A percentile compares a stretch with the other conserved stretches of the same genome.
Conservation (phyloP, 1,284 basidiomycete genomes). For the Trametes pubescens region DNA sequence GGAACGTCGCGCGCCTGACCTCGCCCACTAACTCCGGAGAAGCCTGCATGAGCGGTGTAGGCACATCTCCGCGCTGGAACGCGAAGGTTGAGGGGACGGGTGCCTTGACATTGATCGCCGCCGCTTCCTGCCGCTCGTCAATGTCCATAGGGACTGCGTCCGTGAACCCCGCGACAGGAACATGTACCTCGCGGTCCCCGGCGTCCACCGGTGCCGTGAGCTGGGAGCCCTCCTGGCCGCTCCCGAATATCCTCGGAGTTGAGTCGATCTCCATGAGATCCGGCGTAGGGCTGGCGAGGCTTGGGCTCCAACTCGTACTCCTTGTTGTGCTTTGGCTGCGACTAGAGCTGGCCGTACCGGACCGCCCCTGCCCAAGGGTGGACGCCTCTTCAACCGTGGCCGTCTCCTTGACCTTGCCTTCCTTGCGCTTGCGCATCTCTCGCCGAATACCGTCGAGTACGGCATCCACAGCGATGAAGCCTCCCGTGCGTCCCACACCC, state of each 20-base stretch:
- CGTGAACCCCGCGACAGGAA: slow-evolving; percentile 40
- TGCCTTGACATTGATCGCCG: not conserved
- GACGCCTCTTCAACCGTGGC: slow-evolving; percentile 26
- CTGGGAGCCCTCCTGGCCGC: slow-evolving; percentile 33
- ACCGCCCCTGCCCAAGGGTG: slow-evolving; percentile 26
- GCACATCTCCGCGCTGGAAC: slow-evolving; percentile 15
- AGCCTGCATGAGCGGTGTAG: slow-evolving; percentile 31
- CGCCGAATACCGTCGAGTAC: slow-evolving; percentile 80
- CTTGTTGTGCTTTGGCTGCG: slow-evolving; percentile 32
- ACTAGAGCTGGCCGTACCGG: slow-evolving; percentile 16
- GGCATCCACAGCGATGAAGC: slow-evolving; percentile 90
- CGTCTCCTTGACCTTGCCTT: slow-evolving; percentile 31
- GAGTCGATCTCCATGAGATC: slow-evolving; percentile 45
- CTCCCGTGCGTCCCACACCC: slow-evolving; percentile 91
- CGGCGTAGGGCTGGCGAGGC: slow-evolving; percentile 31
- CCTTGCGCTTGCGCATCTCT: slow-evolving; percentile 58
- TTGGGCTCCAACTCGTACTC: slow-evolving; percentile 30
- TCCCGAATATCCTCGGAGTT: slow-evolving; percentile 24
- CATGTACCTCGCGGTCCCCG: slow-evolving; percentile 45
- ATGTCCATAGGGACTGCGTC: slow-evolving; percentile 39
- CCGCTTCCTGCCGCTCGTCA: slow-evolving; percentile 26
- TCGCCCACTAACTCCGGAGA: slow-evolving; percentile 37
- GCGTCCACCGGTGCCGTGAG: slow-evolving; percentile 43
- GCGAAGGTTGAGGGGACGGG: slow-evolving; percentile 8
- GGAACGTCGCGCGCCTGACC: slow-evolving; percentile 35